Evolutionary conservation across 495 filamentous ascomycete species (phyloP).

Genomic region (Neurospora hispaniola): DNA sequence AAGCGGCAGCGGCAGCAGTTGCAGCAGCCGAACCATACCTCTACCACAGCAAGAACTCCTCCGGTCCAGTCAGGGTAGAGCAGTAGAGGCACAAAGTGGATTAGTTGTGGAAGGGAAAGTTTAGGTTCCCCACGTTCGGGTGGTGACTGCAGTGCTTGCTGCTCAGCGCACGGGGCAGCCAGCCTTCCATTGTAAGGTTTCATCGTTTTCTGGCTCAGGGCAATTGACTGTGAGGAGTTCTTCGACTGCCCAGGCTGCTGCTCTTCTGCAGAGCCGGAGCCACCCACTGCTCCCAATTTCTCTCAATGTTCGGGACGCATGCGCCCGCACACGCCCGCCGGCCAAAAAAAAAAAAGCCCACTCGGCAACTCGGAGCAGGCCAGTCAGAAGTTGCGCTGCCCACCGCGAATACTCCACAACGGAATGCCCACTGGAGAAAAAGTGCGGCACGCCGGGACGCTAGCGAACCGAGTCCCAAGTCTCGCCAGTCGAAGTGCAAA

Average conservation of each 20-base stretch:
- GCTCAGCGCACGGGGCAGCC: neutral
- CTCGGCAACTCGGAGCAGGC: neutral
- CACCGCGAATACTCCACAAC: neutral
- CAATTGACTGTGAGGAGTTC: too few relatives aligned
- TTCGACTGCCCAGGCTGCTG: neutral
- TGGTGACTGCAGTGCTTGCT: neutral
- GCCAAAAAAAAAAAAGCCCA: neutral
- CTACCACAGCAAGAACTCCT: neutral
- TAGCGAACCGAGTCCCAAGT: neutral
- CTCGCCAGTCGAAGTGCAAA: neutral
- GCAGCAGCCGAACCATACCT: neutral
- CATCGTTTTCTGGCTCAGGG: too few relatives aligned
- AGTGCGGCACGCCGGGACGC: neutral
- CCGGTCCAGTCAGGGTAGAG: neutral
- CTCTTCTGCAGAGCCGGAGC: neutral
- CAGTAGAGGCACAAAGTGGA: neutral
- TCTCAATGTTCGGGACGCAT: slow-evolving; percentile 1
- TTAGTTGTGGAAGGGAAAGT: neutral
- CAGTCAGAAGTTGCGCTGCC: slow-evolving; percentile 3
- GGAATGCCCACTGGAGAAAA: neutral
- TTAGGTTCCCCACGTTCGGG: neutral
- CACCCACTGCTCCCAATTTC: slow-evolving; percentile 4
- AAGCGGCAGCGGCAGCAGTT: neutral
- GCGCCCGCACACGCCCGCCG: neutral
- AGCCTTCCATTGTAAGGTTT: neutral